A percentile compares a stretch with the other conserved stretches of the same genome.
Evolutionary conservation across 495 filamentous ascomycete species (phyloP).

Genomic region (Aspergillus homomorphus): DNA sequence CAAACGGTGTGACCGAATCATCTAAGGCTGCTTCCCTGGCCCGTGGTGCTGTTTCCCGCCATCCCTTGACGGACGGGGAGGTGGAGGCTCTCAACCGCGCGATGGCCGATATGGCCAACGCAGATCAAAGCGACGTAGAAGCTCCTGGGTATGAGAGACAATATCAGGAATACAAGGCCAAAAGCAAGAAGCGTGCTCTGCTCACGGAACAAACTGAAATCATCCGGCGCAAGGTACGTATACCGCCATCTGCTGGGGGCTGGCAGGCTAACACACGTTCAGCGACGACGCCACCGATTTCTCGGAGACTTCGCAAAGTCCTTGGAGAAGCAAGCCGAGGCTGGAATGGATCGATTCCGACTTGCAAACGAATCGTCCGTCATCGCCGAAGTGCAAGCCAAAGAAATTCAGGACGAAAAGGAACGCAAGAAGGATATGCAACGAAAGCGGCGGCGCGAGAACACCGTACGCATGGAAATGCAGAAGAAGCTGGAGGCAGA

Average conservation of each 20-base stretch:
- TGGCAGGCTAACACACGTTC: conserved; percentile 19
- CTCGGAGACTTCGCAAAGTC: conserved; percentile 48
- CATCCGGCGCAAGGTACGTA: conserved; percentile 53
- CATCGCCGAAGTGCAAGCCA: conserved; percentile 78
- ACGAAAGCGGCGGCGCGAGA: conserved; percentile 92
- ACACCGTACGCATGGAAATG: conserved; percentile 82
- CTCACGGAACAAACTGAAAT: conserved; percentile 57
- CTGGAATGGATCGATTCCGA: conserved; percentile 53
- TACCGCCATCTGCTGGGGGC: conserved; percentile 4
- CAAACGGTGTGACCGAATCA: conserved; percentile 33
- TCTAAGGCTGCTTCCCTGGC: conserved; percentile 14
- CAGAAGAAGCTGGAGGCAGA: conserved; percentile 83
- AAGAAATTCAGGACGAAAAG: conserved; percentile 90
- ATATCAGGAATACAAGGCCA: conserved; percentile 49
- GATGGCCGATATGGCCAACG: conserved; percentile 63
- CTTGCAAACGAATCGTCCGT: conserved; percentile 63
- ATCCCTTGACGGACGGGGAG: conserved; percentile 58
- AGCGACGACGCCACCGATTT: conserved; percentile 56
- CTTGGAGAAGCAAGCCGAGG: conserved; percentile 52
- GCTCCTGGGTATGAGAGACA: conserved; percentile 60
- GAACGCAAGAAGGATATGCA: conserved; percentile 99
- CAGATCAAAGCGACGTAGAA: conserved; percentile 65
- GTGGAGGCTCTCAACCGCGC: conserved; percentile 63
- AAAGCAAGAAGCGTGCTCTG: conserved; percentile 57
- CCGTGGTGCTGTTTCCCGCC: conserved; percentile 37